Percentiles rank a stretch among this genome's conserved stretches.
Conservation (phyloP, 495 filamentous ascomycete genomes). For the Daldinia grandis region DNA sequence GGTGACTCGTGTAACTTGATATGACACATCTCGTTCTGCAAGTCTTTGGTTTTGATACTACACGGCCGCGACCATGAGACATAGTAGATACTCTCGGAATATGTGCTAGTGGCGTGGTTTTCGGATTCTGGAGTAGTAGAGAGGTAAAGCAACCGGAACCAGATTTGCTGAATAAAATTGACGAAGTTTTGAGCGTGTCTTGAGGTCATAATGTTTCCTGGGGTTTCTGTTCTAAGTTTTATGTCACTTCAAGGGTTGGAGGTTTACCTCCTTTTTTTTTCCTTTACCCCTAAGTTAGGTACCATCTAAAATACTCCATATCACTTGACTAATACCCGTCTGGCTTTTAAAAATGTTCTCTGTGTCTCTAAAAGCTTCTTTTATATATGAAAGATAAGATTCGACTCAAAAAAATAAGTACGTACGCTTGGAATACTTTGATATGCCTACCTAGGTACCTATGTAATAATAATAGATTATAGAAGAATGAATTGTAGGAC, state of each 20-base stretch:
- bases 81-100: neutral
- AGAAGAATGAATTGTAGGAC: neutral
- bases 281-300: neutral
- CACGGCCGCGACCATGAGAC: neutral
- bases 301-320: neutral
- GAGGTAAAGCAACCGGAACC: neutral
- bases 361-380: no score
- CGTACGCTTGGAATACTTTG: neutral
- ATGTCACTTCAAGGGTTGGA: neutral
- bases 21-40: constrained; percentile 13
- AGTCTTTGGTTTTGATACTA: neutral
- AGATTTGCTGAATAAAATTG: neutral
- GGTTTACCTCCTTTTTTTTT: neutral
- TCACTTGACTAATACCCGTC: neutral
- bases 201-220: neutral
- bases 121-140: neutral
- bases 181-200: neutral
- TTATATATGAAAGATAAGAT: no score
- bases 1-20: constrained; percentile 5
- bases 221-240: neutral
- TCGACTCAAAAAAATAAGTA: no score
- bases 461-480: neutral
- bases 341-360: neutral
- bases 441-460: no score
- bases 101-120: neutral